phyloP scores from a whole-genome alignment of 768 basidiomycete genomes.

The Lactarius trivialis region DNA sequence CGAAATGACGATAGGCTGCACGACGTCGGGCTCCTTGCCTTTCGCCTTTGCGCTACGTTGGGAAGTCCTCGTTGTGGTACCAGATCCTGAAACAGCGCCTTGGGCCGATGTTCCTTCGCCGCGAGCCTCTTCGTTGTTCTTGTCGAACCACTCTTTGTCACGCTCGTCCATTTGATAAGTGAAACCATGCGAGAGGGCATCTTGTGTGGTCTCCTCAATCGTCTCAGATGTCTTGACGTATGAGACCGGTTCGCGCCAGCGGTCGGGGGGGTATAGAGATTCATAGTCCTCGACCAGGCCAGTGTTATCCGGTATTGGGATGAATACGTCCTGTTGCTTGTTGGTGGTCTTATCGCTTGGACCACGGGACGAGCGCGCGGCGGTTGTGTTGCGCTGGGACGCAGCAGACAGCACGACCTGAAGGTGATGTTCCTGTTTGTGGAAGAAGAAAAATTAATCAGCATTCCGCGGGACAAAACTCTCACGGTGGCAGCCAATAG shows the following conservation, averaged over 20 bases:
- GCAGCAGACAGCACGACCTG: conserved; percentile 53
- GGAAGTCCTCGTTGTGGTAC: conserved; percentile 48
- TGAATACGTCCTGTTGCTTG: conserved; percentile 55
- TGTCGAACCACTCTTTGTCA: conserved; percentile 91
- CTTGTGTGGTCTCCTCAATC: conserved; percentile 65
- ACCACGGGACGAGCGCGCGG: conserved; percentile 35
- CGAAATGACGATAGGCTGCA: conserved; percentile 57
- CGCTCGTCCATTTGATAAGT: conserved; percentile 95
- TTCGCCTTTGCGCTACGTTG: conserved; percentile 69
- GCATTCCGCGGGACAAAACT: conserved; percentile 45
- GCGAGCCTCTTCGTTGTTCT: conserved; percentile 79
- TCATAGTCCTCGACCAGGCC: conserved; percentile 74
- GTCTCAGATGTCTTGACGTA: conserved; percentile 82
- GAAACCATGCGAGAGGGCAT: conserved; percentile 65
- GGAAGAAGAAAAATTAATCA: conserved; percentile 38
- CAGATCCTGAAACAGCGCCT: conserved; percentile 51
- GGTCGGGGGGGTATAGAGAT: conserved; percentile 59
- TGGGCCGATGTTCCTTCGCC: conserved; percentile 82
- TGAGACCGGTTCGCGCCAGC: conserved; percentile 71
- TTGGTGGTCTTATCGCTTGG: conserved; percentile 31
- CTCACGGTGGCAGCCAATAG: conserved; percentile 44
- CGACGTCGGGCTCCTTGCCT: conserved; percentile 73
- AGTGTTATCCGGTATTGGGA: conserved; percentile 89
- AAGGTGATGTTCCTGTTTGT: conserved; percentile 48
- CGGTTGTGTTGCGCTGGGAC: conserved; percentile 40